phyloP scores from a whole-genome alignment of 495 filamentous ascomycete genomes.

The Thozetella sp. region DNA sequence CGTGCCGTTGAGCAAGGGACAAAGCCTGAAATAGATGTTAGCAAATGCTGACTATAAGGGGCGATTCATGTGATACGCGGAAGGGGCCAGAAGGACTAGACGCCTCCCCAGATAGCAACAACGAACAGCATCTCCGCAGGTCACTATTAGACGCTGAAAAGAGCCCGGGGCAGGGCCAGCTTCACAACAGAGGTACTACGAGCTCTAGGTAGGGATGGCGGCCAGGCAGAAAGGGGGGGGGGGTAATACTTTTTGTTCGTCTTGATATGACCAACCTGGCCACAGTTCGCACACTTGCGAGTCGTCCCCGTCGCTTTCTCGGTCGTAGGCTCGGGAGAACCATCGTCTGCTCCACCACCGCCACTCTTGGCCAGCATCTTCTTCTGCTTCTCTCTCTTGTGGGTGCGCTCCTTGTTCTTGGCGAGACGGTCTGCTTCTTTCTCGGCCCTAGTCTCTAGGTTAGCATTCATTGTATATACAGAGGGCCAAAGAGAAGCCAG shows the following conservation, averaged over 20 bases:
- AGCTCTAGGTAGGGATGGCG: no score
- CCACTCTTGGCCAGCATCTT: conserved; percentile 47
- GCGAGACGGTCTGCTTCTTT: conserved; percentile 80
- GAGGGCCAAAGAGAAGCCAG: no score
- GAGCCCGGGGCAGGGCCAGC: no score
- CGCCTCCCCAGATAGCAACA: no score
- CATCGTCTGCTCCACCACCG: conserved; percentile 42
- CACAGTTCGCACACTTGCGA: conserved; percentile 96
- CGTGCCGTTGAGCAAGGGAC: conserved; percentile 86
- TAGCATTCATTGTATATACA: no score
- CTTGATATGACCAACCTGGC: conserved; percentile 94
- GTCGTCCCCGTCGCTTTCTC: conserved; percentile 67
- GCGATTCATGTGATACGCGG: neutral
- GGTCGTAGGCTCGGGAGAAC: conserved; percentile 48
- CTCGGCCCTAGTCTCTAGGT: conserved; percentile 56
- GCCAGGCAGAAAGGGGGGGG: no score
- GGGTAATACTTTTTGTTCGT: conserved; percentile 99
- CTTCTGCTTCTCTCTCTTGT: conserved; percentile 90
- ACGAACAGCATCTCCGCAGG: neutral
- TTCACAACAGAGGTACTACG: no score
- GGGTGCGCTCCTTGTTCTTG: conserved; percentile 87
- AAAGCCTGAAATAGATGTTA: conserved; percentile 64
- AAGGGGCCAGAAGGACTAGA: neutral
- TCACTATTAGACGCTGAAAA: no score
- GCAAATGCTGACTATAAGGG: conserved; percentile 18